phyloP scores from a whole-genome alignment of 352 stramenopile species.

The Phytophthora ohioensis region DNA sequence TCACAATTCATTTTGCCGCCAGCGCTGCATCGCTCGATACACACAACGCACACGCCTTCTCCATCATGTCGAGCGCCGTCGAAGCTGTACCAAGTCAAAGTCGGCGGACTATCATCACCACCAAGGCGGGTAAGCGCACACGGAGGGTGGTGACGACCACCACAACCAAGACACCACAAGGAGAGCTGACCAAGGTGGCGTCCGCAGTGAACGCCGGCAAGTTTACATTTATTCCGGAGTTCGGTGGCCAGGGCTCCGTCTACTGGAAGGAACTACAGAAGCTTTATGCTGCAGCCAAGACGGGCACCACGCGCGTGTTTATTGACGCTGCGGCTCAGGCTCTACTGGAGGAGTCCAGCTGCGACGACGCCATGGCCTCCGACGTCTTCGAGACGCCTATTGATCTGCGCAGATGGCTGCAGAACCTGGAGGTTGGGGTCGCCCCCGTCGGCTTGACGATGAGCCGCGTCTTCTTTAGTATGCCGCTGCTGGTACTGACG shows the following conservation, averaged over 20 bases:
- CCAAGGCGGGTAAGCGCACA: constrained; percentile 1
- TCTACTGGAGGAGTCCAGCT: neutral
- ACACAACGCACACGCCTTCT: neutral
- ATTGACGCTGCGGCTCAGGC: neutral
- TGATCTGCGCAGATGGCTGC: neutral
- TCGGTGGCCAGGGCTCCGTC: neutral
- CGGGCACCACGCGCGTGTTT: neutral
- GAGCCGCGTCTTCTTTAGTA: constrained; percentile 73
- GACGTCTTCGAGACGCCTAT: neutral
- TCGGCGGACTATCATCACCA: constrained; percentile 1
- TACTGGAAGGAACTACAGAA: neutral
- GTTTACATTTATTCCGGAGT: neutral
- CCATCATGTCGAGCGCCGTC: neutral
- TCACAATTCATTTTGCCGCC: constrained; percentile 11
- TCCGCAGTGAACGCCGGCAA: constrained; percentile 3
- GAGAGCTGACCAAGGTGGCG: constrained; percentile 3
- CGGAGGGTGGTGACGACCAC: constrained; percentile 10
- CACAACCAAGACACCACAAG: neutral
- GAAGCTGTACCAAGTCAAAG: neutral
- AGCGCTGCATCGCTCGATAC: constrained; percentile 6
- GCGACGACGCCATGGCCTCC: neutral
- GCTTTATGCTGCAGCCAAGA: neutral
- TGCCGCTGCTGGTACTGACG: constrained; percentile 79
- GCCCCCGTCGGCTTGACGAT: neutral
- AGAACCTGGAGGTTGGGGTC: neutral